Evolutionary conservation across 768 basidiomycete genomes (phyloP), one percentile per base, ranked within the genome.

Genomic region (Russula compacta): DNA sequence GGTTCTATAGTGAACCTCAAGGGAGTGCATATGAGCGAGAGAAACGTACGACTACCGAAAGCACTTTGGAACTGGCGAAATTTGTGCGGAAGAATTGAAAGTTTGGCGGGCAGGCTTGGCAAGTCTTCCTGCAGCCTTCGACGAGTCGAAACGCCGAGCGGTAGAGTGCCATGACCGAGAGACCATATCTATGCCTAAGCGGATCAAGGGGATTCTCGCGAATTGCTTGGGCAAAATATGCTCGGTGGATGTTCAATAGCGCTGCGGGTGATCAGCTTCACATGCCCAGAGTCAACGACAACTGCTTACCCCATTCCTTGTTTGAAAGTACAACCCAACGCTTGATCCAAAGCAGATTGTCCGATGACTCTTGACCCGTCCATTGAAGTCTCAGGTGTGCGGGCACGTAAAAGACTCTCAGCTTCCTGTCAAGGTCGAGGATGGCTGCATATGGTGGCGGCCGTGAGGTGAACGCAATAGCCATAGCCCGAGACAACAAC

Each of bases 121-220:
- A 80, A 1, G 76, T 71, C n/a, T 76, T 69, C 17, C 73, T 72
- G 54, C 85, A 72, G 0, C 76, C 76, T 49, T 79, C 75, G 43
- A 84, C 81, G 35, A 87, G 67, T 15, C 86, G 75, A 82, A 85
- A 88, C 4, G 86, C 83, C 2, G 85, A 85, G 2, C 85, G 83
- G 71, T 86, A 89, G 14, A 82, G 81, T 0, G 88, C 84, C 70
- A 86, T 78, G 6, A 88, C 83, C 1, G 88, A 90, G 1, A 84
- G 82, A 0, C 82, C 77, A 69, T 83, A 88, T 66, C 75, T 78
- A 66, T 89, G 86, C 58, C 77, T 77, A 51, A 84, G 73, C 2
- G 83, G 73, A 57, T 87, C 83, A 8, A 71, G 66, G 0, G 83
- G 82, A 52, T 75, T 74, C 48, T 87, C 86, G 53, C 81, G 79